Evolutionary conservation across 495 filamentous ascomycete genomes (phyloP), one percentile per base, ranked within the genome.

Genomic region (Evansstolkia leycettana): DNA sequence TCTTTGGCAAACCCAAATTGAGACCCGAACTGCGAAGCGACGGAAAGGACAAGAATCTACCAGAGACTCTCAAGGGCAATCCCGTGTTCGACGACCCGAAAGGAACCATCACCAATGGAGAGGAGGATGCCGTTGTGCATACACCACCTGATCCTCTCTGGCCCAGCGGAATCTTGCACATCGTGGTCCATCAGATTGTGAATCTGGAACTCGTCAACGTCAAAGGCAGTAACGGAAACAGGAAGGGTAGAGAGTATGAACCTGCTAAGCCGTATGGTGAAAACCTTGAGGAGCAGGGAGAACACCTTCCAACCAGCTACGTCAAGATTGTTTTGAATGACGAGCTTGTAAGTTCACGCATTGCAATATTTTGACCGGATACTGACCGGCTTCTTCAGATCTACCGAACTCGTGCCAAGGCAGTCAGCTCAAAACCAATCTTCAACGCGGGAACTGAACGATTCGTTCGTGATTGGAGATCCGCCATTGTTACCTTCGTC

Each of bases 401-500:
- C 33, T 96, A 94, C 61, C 82, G 85, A 42, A 96, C 89, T 19
- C 76, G 89, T 44, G 67, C 81, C 14, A 95, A 96, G 60, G 86
- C 84, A 17, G 78, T 93, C 9, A 92, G 82, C 42, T 88, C 82
- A 30, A 87, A 88, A 56, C 89, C 89, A 7, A 94, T 95, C 42
- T 96, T 93, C 65, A 93, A 95, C 45, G 88, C 89, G 10, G 89
- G 89, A 24, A 94, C 87, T 5, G 89, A 96, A 51, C 72, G 83
- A 2, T 96, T 96, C 46, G 69, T 95, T n/a, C 77, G 89, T 9
- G 89, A 96, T 53, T 96, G 89, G 89, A 70, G 86, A 31, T 87
- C 81, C 23, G 70, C 75, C 20, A 78, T 94, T 32, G 73, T 94
- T 24, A 94, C 86, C 0, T 69, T 94, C 34, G 83, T 82, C 10